Evolutionary conservation across 805 yeast species (phyloP), one percentile per base, ranked within the genome.

Genomic region (Zygotorulaspora florentina): DNA sequence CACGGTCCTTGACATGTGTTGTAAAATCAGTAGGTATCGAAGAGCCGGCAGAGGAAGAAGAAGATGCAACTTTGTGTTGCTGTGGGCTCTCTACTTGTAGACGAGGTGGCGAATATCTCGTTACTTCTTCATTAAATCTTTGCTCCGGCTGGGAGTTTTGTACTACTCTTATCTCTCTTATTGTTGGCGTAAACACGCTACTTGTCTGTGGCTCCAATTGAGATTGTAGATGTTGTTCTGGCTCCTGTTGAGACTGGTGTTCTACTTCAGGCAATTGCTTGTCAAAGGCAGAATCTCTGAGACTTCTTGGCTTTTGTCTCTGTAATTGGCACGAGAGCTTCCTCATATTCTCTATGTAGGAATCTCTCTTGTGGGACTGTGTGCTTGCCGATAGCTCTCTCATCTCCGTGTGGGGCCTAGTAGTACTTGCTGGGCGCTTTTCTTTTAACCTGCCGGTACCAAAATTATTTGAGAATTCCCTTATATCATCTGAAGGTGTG

Each of bases 381-480:
- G 33, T 17, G 9, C n/a, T 11, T 28, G 17, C 42, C 11, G 23
- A 17, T 27, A 11, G 38, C 39, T 20, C 31, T 16, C 36, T 36
- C 12, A 18, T 33, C n/a, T 25, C 26, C 10, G 13, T 29, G 11
- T 23, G 15, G 15, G 44, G 18, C 26, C 18, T 33, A n/a, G 25
- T 39, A 33, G 16, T n/a, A 13, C 16, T 33, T 10, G 34, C 25
- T 41, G 26, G 42, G 29, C 48, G 35, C 40, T 47, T 57, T 50
- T 48, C 56, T 29, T 52, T 63, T n/a, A 64, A 36, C 41, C 68
- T 55, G 1, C 68, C 68, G 0, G 67, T 65, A n/a, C 69, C 67
- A 44, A 49, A 55, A 37, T 57, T 51, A 39, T 58, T 60, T 9
- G 69, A 60, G 40, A 64, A 64, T n/a, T 52, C 53, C 1, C 60